A percentile compares a stretch with the other conserved stretches of the same genome.
Conservation (phyloP, 129 eudicot genomes). For the Oenanthe sinensis region DNA sequence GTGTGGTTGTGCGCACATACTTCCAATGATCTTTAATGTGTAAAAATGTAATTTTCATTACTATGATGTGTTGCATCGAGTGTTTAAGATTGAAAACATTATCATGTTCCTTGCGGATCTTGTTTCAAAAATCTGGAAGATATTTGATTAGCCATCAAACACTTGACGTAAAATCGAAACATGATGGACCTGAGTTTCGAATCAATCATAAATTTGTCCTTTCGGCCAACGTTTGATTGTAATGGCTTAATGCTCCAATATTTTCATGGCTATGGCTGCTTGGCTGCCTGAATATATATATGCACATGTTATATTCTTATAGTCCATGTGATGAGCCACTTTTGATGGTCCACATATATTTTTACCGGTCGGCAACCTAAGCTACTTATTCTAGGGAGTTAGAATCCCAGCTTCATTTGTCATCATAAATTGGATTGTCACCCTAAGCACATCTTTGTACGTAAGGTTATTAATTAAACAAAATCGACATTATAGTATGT, state of each 20-base stretch:
- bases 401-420: not conserved
- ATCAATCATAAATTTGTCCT: not conserved
- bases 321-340: not conserved
- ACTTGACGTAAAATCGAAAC: not conserved
- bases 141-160: not conserved
- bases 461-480: not conserved
- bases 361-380: not conserved
- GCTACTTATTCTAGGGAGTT: not conserved
- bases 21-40: not conserved
- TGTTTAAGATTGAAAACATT: not conserved
- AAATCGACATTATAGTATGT: too few species aligned
- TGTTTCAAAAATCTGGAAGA: not conserved
- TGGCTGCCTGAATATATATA: not conserved
- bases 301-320: not conserved
- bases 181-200: not conserved
- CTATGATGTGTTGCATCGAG: not conserved
- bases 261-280: not conserved
- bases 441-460: not conserved
- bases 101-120: not conserved
- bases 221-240: not conserved
- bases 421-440: too few species aligned
- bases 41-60: not conserved
- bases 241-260: not conserved
- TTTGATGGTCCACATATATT: not conserved
- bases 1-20: not conserved